These are phyloP conservation scores for Acer campestre DNA, from an alignment of 345 rosid species.

Conservation along the genomic window DNA sequence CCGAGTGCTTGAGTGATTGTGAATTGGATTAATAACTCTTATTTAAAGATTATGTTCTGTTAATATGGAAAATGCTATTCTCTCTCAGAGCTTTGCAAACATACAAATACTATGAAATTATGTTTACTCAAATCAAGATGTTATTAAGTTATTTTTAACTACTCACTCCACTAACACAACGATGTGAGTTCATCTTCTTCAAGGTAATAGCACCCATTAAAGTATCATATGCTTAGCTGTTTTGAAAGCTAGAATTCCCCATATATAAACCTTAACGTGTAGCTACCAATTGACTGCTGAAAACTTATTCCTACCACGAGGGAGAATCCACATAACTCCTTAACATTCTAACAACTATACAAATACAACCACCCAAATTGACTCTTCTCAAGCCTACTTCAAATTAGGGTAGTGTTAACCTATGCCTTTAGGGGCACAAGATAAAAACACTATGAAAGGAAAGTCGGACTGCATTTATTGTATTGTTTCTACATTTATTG, in stretches of 20 bases:
- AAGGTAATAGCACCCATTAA: not conserved
- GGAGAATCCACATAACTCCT: not conserved
- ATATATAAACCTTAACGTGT: not conserved
- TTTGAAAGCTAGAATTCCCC: not conserved
- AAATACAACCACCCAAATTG: not conserved
- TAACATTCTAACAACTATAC: not conserved
- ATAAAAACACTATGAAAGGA: too few species aligned
- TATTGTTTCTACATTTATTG: too few species aligned
- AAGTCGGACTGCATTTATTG: too few species aligned
- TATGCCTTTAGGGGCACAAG: too few species aligned
- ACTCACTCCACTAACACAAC: not conserved
- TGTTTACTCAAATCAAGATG: not conserved
- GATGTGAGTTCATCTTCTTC: not conserved
- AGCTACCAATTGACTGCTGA: not conserved
- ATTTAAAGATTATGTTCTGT: not conserved
- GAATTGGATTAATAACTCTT: not conserved
- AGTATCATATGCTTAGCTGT: not conserved
- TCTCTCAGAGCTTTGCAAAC: not conserved
- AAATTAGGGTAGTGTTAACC: not conserved
- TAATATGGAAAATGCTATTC: not conserved
- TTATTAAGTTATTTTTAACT: not conserved
- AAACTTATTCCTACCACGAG: not conserved
- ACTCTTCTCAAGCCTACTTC: not conserved
- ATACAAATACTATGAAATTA: not conserved
- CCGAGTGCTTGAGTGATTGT: not conserved